These are phyloP conservation scores for Wallacemonas collosoma DNA, from an alignment of 208 protist genomes.

Conservation along the genomic window DNA sequence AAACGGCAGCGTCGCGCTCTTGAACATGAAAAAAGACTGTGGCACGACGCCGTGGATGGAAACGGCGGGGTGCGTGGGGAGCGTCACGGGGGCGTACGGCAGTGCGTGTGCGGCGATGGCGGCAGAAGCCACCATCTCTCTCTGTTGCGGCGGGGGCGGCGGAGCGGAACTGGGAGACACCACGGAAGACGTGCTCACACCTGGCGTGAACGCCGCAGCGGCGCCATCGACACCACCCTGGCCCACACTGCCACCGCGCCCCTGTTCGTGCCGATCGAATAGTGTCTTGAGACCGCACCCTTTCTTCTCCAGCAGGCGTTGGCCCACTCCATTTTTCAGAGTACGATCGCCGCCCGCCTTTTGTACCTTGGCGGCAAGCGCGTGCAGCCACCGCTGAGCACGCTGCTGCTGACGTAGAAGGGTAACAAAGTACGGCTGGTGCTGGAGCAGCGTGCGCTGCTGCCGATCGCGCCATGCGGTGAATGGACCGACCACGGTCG, in stretches of 20 bases:
- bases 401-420: conserved; percentile 55
- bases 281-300: conserved; percentile 58
- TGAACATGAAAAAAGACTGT: conserved; percentile 75
- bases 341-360: conserved; percentile 44
- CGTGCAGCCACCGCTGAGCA: conserved; percentile 43
- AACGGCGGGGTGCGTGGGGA: conserved; percentile 71
- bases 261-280: conserved; percentile 29
- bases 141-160: background rate
- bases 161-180: too few relatives aligned
- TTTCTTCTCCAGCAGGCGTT: conserved; percentile 46
- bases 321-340: conserved; percentile 42
- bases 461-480: conserved; percentile 36
- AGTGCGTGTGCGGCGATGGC: background rate
- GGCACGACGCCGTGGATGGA: conserved; percentile 38
- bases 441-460: conserved; percentile 28
- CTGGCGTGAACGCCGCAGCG: too few relatives aligned
- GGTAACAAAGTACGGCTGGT: conserved; percentile 46
- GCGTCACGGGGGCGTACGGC: conserved; percentile 28
- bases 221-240: background rate
- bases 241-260: background rate
- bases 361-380: conserved; percentile 35
- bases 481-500: conserved; percentile 15
- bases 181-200: too few relatives aligned
- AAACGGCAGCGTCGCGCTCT: conserved; percentile 83
- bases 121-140: background rate